Evolutionary conservation across 495 filamentous ascomycete genomes (phyloP), one percentile per base, ranked within the genome.

Genomic region (Aspergillus nidulans): DNA sequence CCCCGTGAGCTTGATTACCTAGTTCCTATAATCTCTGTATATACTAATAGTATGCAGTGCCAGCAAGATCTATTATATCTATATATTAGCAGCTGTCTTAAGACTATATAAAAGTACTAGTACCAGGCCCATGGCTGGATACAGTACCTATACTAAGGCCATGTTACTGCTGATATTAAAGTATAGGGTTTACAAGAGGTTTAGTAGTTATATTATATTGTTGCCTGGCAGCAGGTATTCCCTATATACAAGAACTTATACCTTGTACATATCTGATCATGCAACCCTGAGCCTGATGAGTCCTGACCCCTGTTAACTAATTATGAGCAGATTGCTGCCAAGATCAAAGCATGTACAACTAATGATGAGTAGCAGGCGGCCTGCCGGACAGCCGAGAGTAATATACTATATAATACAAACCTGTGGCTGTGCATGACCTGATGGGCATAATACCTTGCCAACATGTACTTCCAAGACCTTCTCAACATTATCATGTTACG

Each of bases 361-460:
- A 28, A 18, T 4, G n/a, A 42, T 5, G 40, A 42, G 7, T 18
- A 42, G 18, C 40, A 42, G 40, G 40, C 15, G 19, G 15, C 19
- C 5, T 25, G 41, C 40, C 49, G 68, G 21, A 43, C 48, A 1
- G 52, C n/a, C 36, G 21, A 44, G 13, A 18, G 40, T 9, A 39
- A 4, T 9, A n/a, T n/a, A n/a, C n/a, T n/a, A n/a, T n/a, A n/a
- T n/a, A 38, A 59, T 13, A 26, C 52, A 1, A 59, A 55, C 39
- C 44, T 36, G 26, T 55, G 52, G 57, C 51, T 59, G 10, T 51
- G 52, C 13, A 15, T 53, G 9, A 59, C 46, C 16, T 6, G 43
- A 26, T 59, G 52, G 57, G 25, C 52, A 1, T 3, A 13, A 19
- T 59, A 59, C 28, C 25, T 59, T 6, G 23, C 19, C 1, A 45